These are phyloP conservation scores for Podospora didyma DNA, from an alignment of 495 filamentous ascomycete species.

Conservation along the genomic window DNA sequence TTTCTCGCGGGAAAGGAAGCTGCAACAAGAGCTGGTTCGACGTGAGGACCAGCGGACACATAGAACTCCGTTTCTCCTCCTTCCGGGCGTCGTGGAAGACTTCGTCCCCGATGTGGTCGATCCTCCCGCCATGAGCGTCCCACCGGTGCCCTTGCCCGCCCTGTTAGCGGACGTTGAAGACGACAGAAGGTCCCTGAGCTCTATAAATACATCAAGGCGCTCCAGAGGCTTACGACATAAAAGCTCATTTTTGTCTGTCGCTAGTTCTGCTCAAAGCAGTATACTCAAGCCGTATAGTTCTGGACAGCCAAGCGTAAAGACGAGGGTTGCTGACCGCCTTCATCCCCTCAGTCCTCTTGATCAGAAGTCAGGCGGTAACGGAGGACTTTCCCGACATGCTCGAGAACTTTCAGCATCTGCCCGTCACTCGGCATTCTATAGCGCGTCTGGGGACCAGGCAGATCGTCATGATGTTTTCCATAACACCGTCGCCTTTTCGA, in stretches of 20 bases:
- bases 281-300: constrained; percentile 35
- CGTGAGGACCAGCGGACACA: constrained; percentile 77
- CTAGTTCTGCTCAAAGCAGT: constrained; percentile 39
- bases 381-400: constrained; percentile 10
- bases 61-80: constrained; percentile 69
- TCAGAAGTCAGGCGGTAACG: constrained; percentile 9
- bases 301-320: constrained; percentile 18
- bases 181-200: constrained; percentile 26
- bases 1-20: constrained; percentile 59
- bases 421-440: constrained; percentile 42
- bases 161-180: constrained; percentile 20
- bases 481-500: constrained; percentile 62
- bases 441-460: constrained; percentile 34
- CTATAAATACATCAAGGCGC: constrained; percentile 28
- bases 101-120: constrained; percentile 37
- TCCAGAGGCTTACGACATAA: constrained; percentile 39
- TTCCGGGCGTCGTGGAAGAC: constrained; percentile 39
- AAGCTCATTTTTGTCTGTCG: constrained; percentile 52
- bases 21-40: constrained; percentile 80
- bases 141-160: constrained; percentile 61
- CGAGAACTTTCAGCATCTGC: constrained; percentile 35
- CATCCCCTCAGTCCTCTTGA: constrained; percentile 10
- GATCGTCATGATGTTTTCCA: constrained; percentile 39
- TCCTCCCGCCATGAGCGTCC: constrained; percentile 68
- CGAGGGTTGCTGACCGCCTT: constrained; percentile 19